Base-by-base conservation (phyloP, 129 eudicot species). In the Helichrysum umbraculigerum region DNA sequence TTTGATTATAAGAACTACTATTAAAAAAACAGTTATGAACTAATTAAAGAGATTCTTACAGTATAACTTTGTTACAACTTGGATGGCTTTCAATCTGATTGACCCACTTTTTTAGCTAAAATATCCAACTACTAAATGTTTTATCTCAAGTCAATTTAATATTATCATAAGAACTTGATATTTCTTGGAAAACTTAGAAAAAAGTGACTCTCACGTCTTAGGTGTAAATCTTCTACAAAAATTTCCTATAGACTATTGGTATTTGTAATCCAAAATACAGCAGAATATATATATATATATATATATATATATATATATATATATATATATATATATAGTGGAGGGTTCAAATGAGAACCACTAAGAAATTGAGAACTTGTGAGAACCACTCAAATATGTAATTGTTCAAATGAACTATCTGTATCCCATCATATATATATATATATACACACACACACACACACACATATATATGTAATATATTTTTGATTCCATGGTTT, bases 211-310 rank as follows among this genome's bases (percentile, higher is more conserved):
- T 47, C 54, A 47, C 14, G n/a, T 47, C 54, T 47, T 47, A 47
- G n/a, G 17, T 47, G n/a, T 47, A 1, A 47, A 11, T 47, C 17
- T 47, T 47, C 6, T 14, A 47, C 6, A 47, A 47, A 47, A 47
- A 0, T 47, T 62, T 59, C 67, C 35, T 20, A 34, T 21, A 41
- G 47, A 41, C 4, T 41, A 28, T 47, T 5, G 21, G 20, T 57
- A 57, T 34, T 72, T 61, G 54, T 37, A 72, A 72, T 57, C 41
- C 41, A 59, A 15, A 39, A 59, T 57, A 22, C 68, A 59, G 56
- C 57, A 12, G 21, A 44, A 16, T 25, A 37, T 60, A 5, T 6
- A 60, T 25, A 25, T 25, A n/a, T n/a, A n/a, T n/a, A n/a, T n/a
- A n/a, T n/a, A n/a, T n/a, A n/a, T n/a, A n/a, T n/a, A n/a, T n/a